phyloP scores from a whole-genome alignment of 352 stramenopile species.

The Globisporangium mamillatum region DNA sequence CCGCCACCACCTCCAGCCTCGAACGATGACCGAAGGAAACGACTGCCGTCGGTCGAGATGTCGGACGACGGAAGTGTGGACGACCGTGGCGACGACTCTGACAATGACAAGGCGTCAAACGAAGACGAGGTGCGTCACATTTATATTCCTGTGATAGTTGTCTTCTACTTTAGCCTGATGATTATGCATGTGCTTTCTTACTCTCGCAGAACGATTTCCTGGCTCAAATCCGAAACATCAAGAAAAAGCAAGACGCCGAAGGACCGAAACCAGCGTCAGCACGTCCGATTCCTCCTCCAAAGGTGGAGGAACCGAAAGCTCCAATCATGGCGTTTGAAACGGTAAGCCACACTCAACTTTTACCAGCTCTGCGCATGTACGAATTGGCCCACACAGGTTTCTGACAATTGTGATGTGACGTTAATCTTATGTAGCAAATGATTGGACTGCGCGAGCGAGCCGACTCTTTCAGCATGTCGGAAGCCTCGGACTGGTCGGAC shows the following conservation, averaged over 20 bases:
- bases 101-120: slow-evolving; percentile 59
- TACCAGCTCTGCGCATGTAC: background rate
- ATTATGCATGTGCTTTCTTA: background rate
- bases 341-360: slow-evolving; percentile 19
- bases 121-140: slow-evolving; percentile 49
- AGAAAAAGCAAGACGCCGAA: slow-evolving; percentile 72
- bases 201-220: slow-evolving; percentile 59
- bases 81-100: slow-evolving; percentile 29
- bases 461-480: slow-evolving; percentile 80
- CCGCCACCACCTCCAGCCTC: slow-evolving; percentile 43
- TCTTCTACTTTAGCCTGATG: background rate
- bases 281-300: slow-evolving; percentile 28
- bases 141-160: background rate
- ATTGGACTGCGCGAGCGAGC: slow-evolving; percentile 67
- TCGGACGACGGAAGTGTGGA: slow-evolving; percentile 78
- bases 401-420: slow-evolving; percentile 12
- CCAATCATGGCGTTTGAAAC: slow-evolving; percentile 63
- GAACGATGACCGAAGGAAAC: slow-evolving; percentile 30
- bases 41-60: slow-evolving; percentile 72
- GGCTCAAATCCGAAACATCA: slow-evolving; percentile 78
- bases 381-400: background rate
- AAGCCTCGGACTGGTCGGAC: slow-evolving; percentile 86
- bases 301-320: slow-evolving; percentile 51
- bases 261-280: slow-evolving; percentile 22
- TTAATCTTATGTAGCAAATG: slow-evolving; percentile 63